phyloP scores from a whole-genome alignment of 495 filamentous ascomycete genomes.

The Talaromyces wortmannii region DNA sequence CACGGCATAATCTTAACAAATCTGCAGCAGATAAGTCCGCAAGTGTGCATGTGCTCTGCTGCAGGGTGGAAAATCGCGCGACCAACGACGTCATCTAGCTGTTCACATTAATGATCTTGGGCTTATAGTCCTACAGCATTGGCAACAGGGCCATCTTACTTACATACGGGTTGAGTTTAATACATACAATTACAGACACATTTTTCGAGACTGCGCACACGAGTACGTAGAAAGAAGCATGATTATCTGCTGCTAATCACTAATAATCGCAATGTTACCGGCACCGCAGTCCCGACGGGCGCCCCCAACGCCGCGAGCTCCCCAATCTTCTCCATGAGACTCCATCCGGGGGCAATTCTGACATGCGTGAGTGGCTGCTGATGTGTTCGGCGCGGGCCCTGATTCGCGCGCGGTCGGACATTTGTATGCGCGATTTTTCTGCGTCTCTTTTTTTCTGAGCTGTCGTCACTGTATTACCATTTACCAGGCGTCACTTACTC shows the following conservation, averaged over 20 bases:
- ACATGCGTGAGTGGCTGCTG: background rate
- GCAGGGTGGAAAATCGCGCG: too few relatives aligned
- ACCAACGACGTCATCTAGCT: too few relatives aligned
- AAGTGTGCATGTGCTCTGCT: background rate
- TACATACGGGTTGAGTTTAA: too few relatives aligned
- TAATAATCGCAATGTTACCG: conserved; percentile 1
- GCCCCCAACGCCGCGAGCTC: background rate
- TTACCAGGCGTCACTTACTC: too few relatives aligned
- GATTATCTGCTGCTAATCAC: too few relatives aligned
- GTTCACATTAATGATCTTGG: too few relatives aligned
- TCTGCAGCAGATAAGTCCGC: background rate
- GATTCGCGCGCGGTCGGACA: conserved; percentile 1
- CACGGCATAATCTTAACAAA: background rate
- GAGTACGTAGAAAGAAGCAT: too few relatives aligned
- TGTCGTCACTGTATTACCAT: background rate
- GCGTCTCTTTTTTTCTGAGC: background rate
- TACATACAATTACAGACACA: too few relatives aligned
- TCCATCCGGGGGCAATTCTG: background rate
- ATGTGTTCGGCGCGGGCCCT: background rate
- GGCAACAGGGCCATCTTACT: too few relatives aligned
- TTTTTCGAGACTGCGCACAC: too few relatives aligned
- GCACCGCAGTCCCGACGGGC: conserved; percentile 3
- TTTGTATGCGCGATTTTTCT: conserved; percentile 6
- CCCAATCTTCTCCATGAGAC: background rate
- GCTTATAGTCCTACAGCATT: too few relatives aligned